A percentile compares a stretch with the other conserved stretches of the same genome.
These are phyloP conservation scores for Ampelomyces quisqualis DNA, from an alignment of 2,329 filamentous ascomycete genomes.

Conservation along the genomic window DNA sequence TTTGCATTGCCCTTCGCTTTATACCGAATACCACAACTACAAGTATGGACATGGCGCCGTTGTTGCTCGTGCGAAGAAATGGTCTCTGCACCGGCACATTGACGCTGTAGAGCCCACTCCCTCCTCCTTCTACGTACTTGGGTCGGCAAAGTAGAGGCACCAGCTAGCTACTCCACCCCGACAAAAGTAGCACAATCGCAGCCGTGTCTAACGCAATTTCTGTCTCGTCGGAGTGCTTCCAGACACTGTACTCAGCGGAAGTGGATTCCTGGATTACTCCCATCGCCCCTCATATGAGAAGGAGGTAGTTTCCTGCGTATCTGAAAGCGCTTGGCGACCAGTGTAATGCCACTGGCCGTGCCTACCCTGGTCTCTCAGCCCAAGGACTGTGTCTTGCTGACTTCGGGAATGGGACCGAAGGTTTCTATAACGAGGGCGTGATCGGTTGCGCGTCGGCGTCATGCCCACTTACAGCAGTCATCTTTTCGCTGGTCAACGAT, in stretches of 20 bases:
- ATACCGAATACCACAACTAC: slow-evolving; percentile 54
- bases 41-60: slow-evolving; percentile 56
- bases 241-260: slow-evolving; percentile 55
- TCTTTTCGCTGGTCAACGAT: slow-evolving; percentile 65
- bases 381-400: slow-evolving; percentile 56
- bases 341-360: slow-evolving; percentile 58
- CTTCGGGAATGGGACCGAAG: slow-evolving; percentile 45
- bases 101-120: slow-evolving; percentile 63
- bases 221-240: slow-evolving; percentile 56
- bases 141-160: slow-evolving; percentile 24
- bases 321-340: slow-evolving; percentile 44
- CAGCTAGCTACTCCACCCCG: slow-evolving; percentile 30
- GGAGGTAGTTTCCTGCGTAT: slow-evolving; percentile 48
- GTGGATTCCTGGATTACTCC: slow-evolving; percentile 56
- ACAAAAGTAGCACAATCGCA: slow-evolving; percentile 37
- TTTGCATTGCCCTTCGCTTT: too few species aligned
- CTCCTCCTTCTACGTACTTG: slow-evolving; percentile 52
- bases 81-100: slow-evolving; percentile 62
- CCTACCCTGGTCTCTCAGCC: slow-evolving; percentile 63
- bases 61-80: slow-evolving; percentile 55
- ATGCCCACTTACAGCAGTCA: slow-evolving; percentile 58
- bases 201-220: slow-evolving; percentile 53
- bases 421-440: slow-evolving; percentile 9
- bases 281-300: slow-evolving; percentile 52
- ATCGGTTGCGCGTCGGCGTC: slow-evolving; percentile 59